Conservation (phyloP, 805 yeast species). For the Wickerhamiella nectarea region DNA sequence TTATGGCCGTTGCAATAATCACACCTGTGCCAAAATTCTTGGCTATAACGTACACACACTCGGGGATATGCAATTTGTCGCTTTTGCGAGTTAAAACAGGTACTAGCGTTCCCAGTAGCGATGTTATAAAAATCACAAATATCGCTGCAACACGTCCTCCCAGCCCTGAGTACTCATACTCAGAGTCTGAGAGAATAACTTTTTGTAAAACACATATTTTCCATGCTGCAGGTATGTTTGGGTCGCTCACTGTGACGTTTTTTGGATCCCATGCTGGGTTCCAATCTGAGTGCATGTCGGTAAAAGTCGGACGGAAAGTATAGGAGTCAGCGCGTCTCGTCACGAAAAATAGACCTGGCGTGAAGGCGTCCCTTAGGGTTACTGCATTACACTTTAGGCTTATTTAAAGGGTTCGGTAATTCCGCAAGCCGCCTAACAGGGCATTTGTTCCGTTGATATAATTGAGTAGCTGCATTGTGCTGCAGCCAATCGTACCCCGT, state of each 20-base stretch:
- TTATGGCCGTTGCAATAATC: constrained; percentile 60
- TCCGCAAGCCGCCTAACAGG: no score
- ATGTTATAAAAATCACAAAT: constrained; percentile 43
- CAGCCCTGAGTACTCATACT: constrained; percentile 12
- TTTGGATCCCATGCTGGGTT: constrained; percentile 4
- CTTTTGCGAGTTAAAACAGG: constrained; percentile 26
- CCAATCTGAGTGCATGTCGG: not conserved
- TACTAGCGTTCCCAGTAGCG: constrained; percentile 35
- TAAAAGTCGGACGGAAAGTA: not conserved
- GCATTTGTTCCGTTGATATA: no score
- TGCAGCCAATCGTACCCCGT: no score
- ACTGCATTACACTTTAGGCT: no score
- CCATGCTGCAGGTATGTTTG: not conserved
- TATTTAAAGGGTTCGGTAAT: no score
- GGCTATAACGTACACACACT: constrained; percentile 24
- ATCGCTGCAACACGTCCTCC: constrained; percentile 36
- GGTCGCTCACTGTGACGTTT: not conserved
- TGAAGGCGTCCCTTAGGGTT: no score
- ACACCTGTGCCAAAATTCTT: constrained; percentile 62
- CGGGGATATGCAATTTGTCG: constrained; percentile 21
- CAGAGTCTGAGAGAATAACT: not conserved
- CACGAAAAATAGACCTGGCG: no score
- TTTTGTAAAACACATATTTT: constrained; percentile 5
- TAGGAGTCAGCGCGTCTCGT: not conserved
- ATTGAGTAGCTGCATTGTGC: no score